phyloP scores from a whole-genome alignment of 2,329 filamentous ascomycete genomes.

The Aspergillus tanneri region DNA sequence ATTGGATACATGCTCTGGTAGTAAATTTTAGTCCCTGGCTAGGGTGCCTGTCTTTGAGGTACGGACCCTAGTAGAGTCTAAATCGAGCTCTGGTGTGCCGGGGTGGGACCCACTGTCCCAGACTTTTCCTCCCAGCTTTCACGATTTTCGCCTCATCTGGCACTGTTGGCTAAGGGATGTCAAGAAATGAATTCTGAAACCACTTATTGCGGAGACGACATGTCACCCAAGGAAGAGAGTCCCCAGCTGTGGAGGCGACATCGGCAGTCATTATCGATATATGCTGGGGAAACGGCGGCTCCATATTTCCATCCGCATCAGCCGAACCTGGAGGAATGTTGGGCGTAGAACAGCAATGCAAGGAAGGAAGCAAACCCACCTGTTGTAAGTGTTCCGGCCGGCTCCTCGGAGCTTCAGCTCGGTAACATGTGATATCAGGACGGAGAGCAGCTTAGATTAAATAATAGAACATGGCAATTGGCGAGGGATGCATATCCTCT shows the following conservation, averaged over 20 bases:
- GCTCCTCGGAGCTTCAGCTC: slow-evolving; percentile 9
- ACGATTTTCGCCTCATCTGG: not conserved
- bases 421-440: slow-evolving; percentile 20
- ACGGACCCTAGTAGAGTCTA: slow-evolving; percentile 1
- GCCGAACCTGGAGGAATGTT: not conserved
- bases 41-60: slow-evolving; percentile 4
- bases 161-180: not conserved
- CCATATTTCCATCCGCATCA: not conserved
- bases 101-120: not conserved
- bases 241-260: too few relatives aligned
- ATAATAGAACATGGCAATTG: not conserved
- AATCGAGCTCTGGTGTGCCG: slow-evolving; percentile 2
- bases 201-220: too few relatives aligned
- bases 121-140: not conserved
- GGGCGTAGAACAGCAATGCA: not conserved
- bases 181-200: too few relatives aligned
- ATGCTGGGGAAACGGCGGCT: too few relatives aligned
- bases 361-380: slow-evolving; percentile 1
- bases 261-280: too few relatives aligned
- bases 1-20: slow-evolving; percentile 7
- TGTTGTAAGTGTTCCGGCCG: slow-evolving; percentile 1
- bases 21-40: slow-evolving; percentile 11
- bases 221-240: too few relatives aligned
- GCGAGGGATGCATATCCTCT: not conserved
- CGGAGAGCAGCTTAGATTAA: not conserved